Evolutionary conservation across 2,329 filamentous ascomycete genomes (phyloP), one percentile per base, ranked within the genome.

Genomic region (Curvularia lunata): DNA sequence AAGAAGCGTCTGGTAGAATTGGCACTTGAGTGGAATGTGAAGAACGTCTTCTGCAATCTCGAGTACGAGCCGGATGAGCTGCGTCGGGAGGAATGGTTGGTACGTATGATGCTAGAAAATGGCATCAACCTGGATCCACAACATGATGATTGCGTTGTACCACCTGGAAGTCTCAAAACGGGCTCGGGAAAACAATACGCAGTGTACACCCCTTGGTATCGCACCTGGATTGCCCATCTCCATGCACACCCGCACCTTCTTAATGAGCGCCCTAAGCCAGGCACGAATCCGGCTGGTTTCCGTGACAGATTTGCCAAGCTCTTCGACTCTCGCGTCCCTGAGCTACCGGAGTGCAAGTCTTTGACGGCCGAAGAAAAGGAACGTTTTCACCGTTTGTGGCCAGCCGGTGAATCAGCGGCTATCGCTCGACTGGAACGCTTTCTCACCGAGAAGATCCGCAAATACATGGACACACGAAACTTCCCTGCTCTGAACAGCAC

Each of bases 21-120:
- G 40, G 85, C 90, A 73, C 79, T 85, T 28, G 79, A 86, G 59
- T 97, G 91, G 92, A 85, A 85, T 0, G 89, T 86, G 0, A 88
- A 83, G 48, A 90, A 95, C 68, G 64, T 97, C 2, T 96, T 87
- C 68, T 87, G 90, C 47, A 97, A 96, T 71, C 86, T 92, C 56
- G 92, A 97, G 73, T 97, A 96, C 69, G 93, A 97, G 74, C 91
- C 96, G 0, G 93, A 97, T 71, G 93, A 97, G 77, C 77, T 97
- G 56, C 82, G 92, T 42, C 83, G 92, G 5, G 93, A 97, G 68
- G 86, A 87, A 1, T 81, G 80, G 27, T 77, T 96, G 68, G 83
- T 91, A 1, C 83, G 80, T 27, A 75, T 82, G 40, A 85, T 89
- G 58, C 77, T 88, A 1, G 82, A 86, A 16, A 84, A 84, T 12